phyloP scores from a whole-genome alignment of 2,329 filamentous ascomycete species.

The Penicillium sp. region DNA sequence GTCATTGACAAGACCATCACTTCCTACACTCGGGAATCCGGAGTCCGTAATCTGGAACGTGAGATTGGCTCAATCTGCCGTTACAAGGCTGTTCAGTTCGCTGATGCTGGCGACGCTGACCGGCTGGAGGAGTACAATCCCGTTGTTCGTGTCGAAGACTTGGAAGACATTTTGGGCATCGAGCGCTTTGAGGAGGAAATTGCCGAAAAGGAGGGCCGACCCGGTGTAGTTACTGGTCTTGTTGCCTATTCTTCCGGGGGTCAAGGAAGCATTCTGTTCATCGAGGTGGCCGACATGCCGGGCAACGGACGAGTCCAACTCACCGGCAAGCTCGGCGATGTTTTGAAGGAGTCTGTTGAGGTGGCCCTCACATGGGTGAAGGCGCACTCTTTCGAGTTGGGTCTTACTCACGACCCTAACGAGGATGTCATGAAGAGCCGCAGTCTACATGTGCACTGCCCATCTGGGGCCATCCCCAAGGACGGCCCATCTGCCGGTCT shows the following conservation, averaged over 20 bases:
- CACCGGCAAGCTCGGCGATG: slow-evolving; percentile 91
- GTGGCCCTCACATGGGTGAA: slow-evolving; percentile 97
- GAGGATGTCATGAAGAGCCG: slow-evolving; percentile 96
- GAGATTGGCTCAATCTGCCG: slow-evolving; percentile 94
- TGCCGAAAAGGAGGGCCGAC: slow-evolving; percentile 73
- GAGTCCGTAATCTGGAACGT: slow-evolving; percentile 90
- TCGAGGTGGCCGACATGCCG: slow-evolving; percentile 96
- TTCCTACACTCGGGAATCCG: slow-evolving; percentile 91
- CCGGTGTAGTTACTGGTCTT: slow-evolving; percentile 90
- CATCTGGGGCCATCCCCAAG: slow-evolving; percentile 90
- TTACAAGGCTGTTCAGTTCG: slow-evolving; percentile 89
- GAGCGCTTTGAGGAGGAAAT: slow-evolving; percentile 95
- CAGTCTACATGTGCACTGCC: slow-evolving; percentile 93
- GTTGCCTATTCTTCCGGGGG: slow-evolving; percentile 91
- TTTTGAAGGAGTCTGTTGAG: slow-evolving; percentile 94
- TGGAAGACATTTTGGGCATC: slow-evolving; percentile 86
- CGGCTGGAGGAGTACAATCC: slow-evolving; percentile 66
- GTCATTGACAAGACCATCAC: slow-evolving; percentile 95
- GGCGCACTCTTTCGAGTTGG: slow-evolving; percentile 85
- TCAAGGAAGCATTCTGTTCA: slow-evolving; percentile 94
- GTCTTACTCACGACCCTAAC: slow-evolving; percentile 70
- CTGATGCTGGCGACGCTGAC: slow-evolving; percentile 75
- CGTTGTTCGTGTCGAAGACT: slow-evolving; percentile 66
- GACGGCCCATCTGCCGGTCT: slow-evolving; percentile 80
- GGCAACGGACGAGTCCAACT: slow-evolving; percentile 87